Evolutionary conservation across 768 basidiomycete genomes (phyloP).

Genomic region (Mycena vulgaris): DNA sequence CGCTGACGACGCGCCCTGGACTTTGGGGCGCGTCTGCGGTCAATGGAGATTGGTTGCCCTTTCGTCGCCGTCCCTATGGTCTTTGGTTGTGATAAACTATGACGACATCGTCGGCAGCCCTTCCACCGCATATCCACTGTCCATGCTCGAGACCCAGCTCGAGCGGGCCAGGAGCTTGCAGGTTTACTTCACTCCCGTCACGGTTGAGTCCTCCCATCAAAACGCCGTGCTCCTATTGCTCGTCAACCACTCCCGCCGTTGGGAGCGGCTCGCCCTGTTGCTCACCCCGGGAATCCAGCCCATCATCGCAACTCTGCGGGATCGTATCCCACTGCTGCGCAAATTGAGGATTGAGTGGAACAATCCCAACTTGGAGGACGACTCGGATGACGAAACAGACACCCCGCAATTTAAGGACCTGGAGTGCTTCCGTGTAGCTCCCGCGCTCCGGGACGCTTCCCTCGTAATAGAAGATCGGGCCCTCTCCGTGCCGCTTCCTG

Average conservation of each 20-base stretch:
- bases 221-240: not conserved
- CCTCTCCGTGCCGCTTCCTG: not conserved
- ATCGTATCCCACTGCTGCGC: not conserved
- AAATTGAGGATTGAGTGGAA: not conserved
- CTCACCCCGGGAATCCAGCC: not conserved
- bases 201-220: not conserved
- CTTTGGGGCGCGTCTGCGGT: not conserved
- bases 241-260: not conserved
- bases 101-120: not conserved
- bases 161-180: not conserved
- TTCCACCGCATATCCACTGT: not conserved
- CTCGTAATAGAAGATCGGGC: not conserved
- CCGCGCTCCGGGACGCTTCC: not conserved
- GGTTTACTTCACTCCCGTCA: not conserved
- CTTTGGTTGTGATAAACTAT: not conserved
- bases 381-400: not conserved
- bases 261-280: not conserved
- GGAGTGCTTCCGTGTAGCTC: not conserved
- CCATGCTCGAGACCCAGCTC: not conserved
- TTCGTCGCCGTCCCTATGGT: not conserved
- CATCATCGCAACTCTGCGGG: not conserved
- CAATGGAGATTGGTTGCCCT: slow-evolving; percentile 1
- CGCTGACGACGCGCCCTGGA: not conserved
- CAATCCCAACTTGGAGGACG: too few species aligned
- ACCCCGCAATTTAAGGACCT: not conserved